Evolutionary conservation across 169 alveolate species (phyloP), one percentile per base, ranked within the genome.

Genomic region (Eimeria necatrix): DNA sequence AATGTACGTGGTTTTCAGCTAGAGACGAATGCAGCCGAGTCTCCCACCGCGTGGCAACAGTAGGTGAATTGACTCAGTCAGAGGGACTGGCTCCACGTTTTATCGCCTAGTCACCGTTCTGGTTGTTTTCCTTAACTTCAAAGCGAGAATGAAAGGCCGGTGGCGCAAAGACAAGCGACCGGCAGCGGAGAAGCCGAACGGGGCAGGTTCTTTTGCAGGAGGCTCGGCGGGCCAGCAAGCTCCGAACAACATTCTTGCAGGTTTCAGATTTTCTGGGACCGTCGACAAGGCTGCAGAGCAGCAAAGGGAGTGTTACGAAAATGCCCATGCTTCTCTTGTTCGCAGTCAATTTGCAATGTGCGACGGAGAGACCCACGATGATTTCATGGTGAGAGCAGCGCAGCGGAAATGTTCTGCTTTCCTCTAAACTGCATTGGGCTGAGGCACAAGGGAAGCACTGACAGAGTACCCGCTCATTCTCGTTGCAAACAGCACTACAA

Each of bases 141-240:
- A 18, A 48, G 24, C 22, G 16, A 80, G 20, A 20, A 86, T 64
- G 94, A 89, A 89, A 32, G 94, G 94, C 3, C 71, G 94, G 48
- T 89, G 94, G 94, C 52, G 94, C 7, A 89, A 89, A 20, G 94
- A 89, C 60, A 89, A 89, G 24, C 87, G 94, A 32, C 10, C 78
- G 4, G 61, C 22, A 24, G 18, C 16, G 5, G 60, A 76, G 32
- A 49, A 16, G 56, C 4, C 52, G 22, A 24, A 24, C 46, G 51
- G 22, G 14, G 68, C 41, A 16, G n/a, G 32, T 0, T 22, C 61
- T 16, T 18, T 14, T 8, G 51, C 48, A 80, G 8, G 56, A 10
- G 49, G 71, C 71, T 20, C 20, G 0, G 51, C 9, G 12, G 10
- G 20, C 8, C 32, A 49, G 41, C 46, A 9, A 24, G 64, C 20